Percentiles rank a stretch among this genome's conserved stretches.
Conservation (phyloP, 495 filamentous ascomycete genomes). For the Penicillium pancosmium region DNA sequence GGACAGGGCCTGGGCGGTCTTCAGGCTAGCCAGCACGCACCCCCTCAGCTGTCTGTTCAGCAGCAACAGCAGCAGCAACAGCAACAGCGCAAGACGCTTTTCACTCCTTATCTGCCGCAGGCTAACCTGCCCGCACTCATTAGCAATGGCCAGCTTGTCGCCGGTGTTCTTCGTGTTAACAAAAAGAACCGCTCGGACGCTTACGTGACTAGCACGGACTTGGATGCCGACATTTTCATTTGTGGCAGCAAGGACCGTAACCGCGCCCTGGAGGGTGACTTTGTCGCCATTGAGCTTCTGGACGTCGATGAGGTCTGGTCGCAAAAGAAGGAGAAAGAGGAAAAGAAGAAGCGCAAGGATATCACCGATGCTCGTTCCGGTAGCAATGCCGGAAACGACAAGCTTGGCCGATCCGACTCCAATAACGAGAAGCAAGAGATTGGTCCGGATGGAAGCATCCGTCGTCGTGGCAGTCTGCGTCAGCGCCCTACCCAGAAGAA, state of each 20-base stretch:
- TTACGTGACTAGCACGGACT: conserved; percentile 90
- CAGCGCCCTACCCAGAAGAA: conserved; percentile 99
- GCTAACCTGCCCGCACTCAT: conserved; percentile 91
- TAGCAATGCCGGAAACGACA: conserved; percentile 70
- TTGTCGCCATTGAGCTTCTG: conserved; percentile 92
- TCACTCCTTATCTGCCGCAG: conserved; percentile 96
- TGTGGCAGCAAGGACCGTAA: conserved; percentile 99
- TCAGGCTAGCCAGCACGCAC: conserved; percentile 77
- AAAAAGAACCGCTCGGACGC: conserved; percentile 99
- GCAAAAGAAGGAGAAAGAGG: conserved; percentile 98
- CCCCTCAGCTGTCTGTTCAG: conserved; percentile 57
- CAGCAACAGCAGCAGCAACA: conserved; percentile 73
- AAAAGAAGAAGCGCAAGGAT: conserved; percentile 99
- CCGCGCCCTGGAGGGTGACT: conserved; percentile 91
- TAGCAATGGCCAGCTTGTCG: conserved; percentile 89
- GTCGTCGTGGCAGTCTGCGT: conserved; percentile 88
- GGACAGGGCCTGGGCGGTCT: conserved; percentile 69
- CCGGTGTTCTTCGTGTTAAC: conserved; percentile 95
- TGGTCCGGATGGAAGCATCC: conserved; percentile 75
- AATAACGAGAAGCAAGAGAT: conserved; percentile 67
- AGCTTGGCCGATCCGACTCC: conserved; percentile 63
- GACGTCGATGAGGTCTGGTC: conserved; percentile 99
- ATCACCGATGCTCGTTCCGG: conserved; percentile 85
- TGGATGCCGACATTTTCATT: conserved; percentile 99
- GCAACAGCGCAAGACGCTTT: conserved; percentile 96